Conservation (phyloP, 306 rosid species). For the Lathyrus aphaca region DNA sequence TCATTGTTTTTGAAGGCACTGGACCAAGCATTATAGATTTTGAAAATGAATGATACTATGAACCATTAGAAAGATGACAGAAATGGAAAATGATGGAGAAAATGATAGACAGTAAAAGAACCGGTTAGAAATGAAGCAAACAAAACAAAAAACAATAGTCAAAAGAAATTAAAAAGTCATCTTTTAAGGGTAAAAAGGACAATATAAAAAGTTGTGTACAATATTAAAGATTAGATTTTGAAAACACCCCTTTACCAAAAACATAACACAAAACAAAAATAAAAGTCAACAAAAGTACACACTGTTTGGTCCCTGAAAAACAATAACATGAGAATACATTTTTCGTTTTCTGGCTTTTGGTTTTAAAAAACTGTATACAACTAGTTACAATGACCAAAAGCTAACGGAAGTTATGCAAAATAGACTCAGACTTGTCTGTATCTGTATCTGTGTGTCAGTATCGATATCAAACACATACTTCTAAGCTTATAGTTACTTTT, state of each 20-base stretch:
- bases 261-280: neutral
- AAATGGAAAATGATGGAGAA: constrained; percentile 12
- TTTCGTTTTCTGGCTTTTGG: constrained; percentile 24
- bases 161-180: constrained; percentile 5
- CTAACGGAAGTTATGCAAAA: neutral
- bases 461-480: too few relatives aligned
- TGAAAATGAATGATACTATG: constrained; percentile 14
- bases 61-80: constrained; percentile 34
- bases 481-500: too few relatives aligned
- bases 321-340: constrained; percentile 6
- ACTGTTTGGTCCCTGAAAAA: constrained; percentile 21
- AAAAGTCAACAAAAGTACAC: constrained; percentile 37
- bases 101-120: constrained; percentile 33
- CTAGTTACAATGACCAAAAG: constrained; percentile 5
- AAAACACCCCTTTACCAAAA: constrained; percentile 22
- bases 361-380: too few relatives aligned
- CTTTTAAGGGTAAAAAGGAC: neutral
- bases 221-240: constrained; percentile 31
- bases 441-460: too few relatives aligned
- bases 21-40: constrained; percentile 18
- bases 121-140: constrained; percentile 13
- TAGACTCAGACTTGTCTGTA: too few relatives aligned
- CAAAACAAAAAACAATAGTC: constrained; percentile 10
- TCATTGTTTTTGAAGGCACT: constrained; percentile 5
- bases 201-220: constrained; percentile 25